These are phyloP conservation scores for Myriosclerotinia duriaeana DNA, from an alignment of 2,329 filamentous ascomycete genomes.

Conservation along the genomic window DNA sequence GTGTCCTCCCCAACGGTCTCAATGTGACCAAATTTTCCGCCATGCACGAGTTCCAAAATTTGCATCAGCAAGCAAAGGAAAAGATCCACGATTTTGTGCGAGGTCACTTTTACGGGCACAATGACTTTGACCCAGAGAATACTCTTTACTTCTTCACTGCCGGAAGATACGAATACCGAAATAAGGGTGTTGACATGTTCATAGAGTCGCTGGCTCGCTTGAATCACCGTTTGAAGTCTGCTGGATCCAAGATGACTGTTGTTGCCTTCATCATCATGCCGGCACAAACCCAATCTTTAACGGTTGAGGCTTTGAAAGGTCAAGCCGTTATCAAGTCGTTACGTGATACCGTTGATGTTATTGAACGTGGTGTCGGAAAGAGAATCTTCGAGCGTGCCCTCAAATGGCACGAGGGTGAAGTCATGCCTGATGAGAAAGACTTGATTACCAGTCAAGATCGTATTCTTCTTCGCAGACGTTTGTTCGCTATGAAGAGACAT, in stretches of 20 bases:
- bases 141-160: constrained; percentile 98
- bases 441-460: constrained; percentile 89
- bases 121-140: constrained; percentile 95
- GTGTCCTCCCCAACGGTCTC: constrained; percentile 91
- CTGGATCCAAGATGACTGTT: constrained; percentile 86
- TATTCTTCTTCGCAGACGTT: constrained; percentile 81
- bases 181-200: constrained; percentile 99
- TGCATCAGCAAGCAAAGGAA: constrained; percentile 94
- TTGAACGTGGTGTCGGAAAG: constrained; percentile 88
- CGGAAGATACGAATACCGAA: constrained; percentile 94
- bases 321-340: constrained; percentile 97
- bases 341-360: constrained; percentile 86
- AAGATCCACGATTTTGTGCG: constrained; percentile 98
- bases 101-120: constrained; percentile 97
- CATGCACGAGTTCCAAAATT: constrained; percentile 97
- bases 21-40: constrained; percentile 99
- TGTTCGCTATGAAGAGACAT: constrained; percentile 96
- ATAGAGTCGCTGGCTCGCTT: constrained; percentile 92
- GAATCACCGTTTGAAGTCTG: constrained; percentile 85
- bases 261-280: constrained; percentile 99
- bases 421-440: constrained; percentile 94
- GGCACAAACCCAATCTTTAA: constrained; percentile 90
- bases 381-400: constrained; percentile 93
- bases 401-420: constrained; percentile 91
- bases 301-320: constrained; percentile 92